These are phyloP conservation scores for Citrus trifoliata DNA, from an alignment of 345 rosid genomes.

Conservation along the genomic window DNA sequence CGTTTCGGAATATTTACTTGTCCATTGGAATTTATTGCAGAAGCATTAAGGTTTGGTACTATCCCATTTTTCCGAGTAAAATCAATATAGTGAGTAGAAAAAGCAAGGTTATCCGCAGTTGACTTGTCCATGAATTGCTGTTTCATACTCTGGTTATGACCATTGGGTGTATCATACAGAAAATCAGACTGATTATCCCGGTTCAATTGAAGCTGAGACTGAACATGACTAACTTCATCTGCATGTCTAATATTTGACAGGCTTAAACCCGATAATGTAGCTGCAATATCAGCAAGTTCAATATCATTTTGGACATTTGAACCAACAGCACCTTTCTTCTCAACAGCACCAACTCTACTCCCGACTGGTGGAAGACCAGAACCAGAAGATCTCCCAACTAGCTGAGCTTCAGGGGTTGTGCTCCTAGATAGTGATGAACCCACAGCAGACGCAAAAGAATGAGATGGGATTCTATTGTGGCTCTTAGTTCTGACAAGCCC, in stretches of 20 bases:
- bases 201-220: conserved; percentile 40
- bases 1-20: conserved; percentile 56
- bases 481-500: conserved; percentile 36
- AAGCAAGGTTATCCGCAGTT: conserved; percentile 43
- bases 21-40: conserved; percentile 40
- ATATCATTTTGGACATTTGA: conserved; percentile 40
- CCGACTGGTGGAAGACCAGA: conserved; percentile 66
- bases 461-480: conserved; percentile 29
- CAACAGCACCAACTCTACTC: conserved; percentile 47
- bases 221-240: conserved; percentile 37
- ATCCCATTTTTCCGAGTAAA: conserved; percentile 37
- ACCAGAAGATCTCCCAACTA: conserved; percentile 50
- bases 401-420: conserved; percentile 64
- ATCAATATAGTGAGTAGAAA: conserved; percentile 44
- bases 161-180: conserved; percentile 44
- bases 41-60: conserved; percentile 38
- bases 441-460: conserved; percentile 43
- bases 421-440: conserved; percentile 67
- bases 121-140: conserved; percentile 44
- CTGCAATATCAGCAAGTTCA: conserved; percentile 58
- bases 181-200: conserved; percentile 42
- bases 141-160: conserved; percentile 46
- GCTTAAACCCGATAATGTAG: conserved; percentile 52
- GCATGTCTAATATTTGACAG: conserved; percentile 45
- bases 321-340: conserved; percentile 46